Percentiles rank a stretch among this genome's conserved stretches.
These are phyloP conservation scores for Juncus effusus DNA, from an alignment of 176 grass and related monocot genomes.

Conservation along the genomic window DNA sequence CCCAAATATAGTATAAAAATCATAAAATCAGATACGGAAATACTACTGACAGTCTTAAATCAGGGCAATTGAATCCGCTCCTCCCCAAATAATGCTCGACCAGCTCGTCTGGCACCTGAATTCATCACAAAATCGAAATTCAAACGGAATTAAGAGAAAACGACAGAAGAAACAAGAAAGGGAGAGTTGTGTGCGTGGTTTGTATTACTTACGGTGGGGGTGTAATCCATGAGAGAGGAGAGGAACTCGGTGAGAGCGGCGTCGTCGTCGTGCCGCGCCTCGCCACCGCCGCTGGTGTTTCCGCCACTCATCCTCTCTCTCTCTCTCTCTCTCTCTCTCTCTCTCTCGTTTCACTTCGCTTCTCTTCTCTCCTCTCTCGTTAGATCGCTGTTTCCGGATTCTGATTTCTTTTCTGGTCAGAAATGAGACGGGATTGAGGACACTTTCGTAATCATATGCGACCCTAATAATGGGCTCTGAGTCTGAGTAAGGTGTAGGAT, in stretches of 20 bases:
- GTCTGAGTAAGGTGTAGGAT: too few relatives aligned
- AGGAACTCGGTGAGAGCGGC: conserved; percentile 79
- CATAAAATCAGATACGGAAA: too few relatives aligned
- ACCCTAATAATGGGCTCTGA: too few relatives aligned
- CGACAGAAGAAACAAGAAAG: not conserved
- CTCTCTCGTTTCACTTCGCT: not conserved
- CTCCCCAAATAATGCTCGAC: conserved; percentile 91
- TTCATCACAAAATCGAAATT: not conserved
- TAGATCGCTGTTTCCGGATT: too few relatives aligned
- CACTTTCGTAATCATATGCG: too few relatives aligned
- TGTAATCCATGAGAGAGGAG: conserved; percentile 96
- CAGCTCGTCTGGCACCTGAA: conserved; percentile 95
- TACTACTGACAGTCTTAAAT: conserved; percentile 64
- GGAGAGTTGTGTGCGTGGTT: too few relatives aligned
- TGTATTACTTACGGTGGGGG: conserved; percentile 47
- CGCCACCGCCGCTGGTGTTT: conserved; percentile 26
- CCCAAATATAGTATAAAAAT: too few relatives aligned
- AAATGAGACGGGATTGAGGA: too few relatives aligned
- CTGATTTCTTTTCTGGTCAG: too few relatives aligned
- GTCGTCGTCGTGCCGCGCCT: conserved; percentile 77
- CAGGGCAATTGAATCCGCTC: conserved; percentile 95
- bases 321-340: not conserved
- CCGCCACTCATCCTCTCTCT: conserved; percentile 23
- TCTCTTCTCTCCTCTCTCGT: too few relatives aligned
- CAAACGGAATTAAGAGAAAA: conserved; percentile 4